Evolutionary conservation across 176 grass and related monocot genomes (phyloP).

Genomic region (Raddia distichophylla): DNA sequence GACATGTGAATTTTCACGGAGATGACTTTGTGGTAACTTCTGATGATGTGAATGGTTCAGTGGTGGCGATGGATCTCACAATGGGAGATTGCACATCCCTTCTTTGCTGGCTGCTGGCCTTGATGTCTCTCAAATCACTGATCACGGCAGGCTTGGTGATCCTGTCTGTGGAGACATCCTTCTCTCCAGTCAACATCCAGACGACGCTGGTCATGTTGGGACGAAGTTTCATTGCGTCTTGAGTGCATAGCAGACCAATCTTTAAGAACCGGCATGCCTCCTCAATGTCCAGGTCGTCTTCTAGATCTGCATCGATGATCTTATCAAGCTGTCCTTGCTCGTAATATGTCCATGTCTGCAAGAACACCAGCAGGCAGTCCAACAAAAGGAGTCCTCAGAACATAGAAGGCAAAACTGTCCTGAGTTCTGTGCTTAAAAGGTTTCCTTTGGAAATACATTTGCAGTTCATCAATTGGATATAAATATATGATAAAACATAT

Average conservation of each 20-base stretch:
- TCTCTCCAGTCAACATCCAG: conserved; percentile 65
- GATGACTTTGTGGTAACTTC: conserved; percentile 36
- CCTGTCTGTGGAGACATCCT: conserved; percentile 48
- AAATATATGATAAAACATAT: background rate
- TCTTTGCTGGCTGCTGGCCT: conserved; percentile 35
- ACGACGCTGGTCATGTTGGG: conserved; percentile 64
- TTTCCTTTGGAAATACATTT: background rate
- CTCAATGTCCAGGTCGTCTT: conserved; percentile 59
- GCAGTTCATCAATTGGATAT: background rate
- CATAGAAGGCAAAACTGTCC: background rate
- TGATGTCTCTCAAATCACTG: conserved; percentile 53
- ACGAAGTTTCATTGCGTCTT: conserved; percentile 74
- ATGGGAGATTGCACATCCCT: background rate
- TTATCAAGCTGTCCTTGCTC: conserved; percentile 58
- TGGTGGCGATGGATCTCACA: conserved; percentile 29
- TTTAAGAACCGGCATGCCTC: conserved; percentile 78
- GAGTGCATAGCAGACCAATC: conserved; percentile 74
- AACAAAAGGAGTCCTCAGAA: background rate
- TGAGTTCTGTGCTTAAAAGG: background rate
- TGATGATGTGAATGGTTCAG: conserved; percentile 37
- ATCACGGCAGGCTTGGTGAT: conserved; percentile 71
- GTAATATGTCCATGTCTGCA: conserved; percentile 70
- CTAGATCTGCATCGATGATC: conserved; percentile 70
- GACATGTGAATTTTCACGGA: background rate
- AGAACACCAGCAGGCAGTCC: conserved; percentile 20